Base-by-base conservation (phyloP, 768 basidiomycete genomes). In the Lactifluus subvellereus region DNA sequence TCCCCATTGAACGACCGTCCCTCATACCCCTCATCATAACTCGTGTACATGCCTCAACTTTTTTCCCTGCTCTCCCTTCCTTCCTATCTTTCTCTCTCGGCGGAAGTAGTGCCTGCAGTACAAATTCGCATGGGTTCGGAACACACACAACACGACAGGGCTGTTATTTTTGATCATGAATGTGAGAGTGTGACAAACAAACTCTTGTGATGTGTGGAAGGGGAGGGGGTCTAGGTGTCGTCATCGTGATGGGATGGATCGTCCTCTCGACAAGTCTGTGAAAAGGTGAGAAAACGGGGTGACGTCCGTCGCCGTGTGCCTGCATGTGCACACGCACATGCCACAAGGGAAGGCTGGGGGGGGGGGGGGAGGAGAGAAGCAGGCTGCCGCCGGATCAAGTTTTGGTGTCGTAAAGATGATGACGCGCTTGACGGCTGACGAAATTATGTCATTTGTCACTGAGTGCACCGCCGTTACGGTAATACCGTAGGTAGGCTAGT, bases 1-100 rank as follows among this genome's bases (percentile, higher is more conserved):
- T 27, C 27, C 27, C 20, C 43, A 49, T 50, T 38, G 37, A 59
- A 51, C 27, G 1, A 11, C 49, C 54, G 49, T 57, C 32, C 40
- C 27, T 22, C 61, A 51, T 52, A 52, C 61, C 57, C 52, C n/a
- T 22, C 62, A 54, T 59, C 11, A 45, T 37, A 27, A 22, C 32
- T 43, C 50, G 52, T 20, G n/a, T 51, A 62, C 30, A 53, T 32
- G 42, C n/a, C 22, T 20, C 40, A 22, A 37, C 16, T 27, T 30
- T 35, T n/a, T 14, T 33, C 10, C 16, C 9, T 10, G 3, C 45
- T 45, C 16, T 45, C 45, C n/a, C 45, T 43, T 10, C 35, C 35
- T 37, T 10, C 10, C n/a, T 45, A n/a, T 20, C 4, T 45, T 8
- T 10, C n/a, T 20, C 45, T 45, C 8, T 18, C 43, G 43, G n/a